Conservation (phyloP, 495 filamentous ascomycete species). For the Penicillium desertorum region DNA sequence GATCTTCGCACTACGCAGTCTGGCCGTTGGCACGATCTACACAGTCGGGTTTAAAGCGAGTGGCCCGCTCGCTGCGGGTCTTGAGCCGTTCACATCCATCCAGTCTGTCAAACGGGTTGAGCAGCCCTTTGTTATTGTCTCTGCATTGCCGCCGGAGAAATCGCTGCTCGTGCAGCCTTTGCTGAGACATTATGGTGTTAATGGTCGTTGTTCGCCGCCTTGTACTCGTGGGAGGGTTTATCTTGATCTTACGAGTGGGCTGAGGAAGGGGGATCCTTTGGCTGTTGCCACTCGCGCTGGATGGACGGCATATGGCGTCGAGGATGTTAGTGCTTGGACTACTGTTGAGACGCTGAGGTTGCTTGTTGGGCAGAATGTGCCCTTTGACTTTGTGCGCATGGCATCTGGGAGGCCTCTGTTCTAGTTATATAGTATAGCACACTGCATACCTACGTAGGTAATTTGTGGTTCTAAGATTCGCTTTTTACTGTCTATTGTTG, state of each 20-base stretch:
- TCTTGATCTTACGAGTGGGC: slow-evolving; percentile 71
- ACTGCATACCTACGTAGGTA: slow-evolving; percentile 1
- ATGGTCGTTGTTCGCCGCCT: slow-evolving; percentile 44
- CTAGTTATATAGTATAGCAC: slow-evolving; percentile 32
- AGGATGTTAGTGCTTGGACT: slow-evolving; percentile 77
- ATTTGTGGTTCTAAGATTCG: neutral
- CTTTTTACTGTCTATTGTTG: neutral
- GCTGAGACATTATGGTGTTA: slow-evolving; percentile 59
- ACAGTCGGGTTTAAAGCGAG: slow-evolving; percentile 78
- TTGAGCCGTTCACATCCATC: slow-evolving; percentile 77
- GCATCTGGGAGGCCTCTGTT: slow-evolving; percentile 70
- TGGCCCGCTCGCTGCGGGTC: slow-evolving; percentile 58
- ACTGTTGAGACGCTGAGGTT: slow-evolving; percentile 76
- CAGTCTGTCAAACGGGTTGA: slow-evolving; percentile 73
- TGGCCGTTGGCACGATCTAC: slow-evolving; percentile 77
- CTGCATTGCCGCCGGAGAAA: slow-evolving; percentile 73
- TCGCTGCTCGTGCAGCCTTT: slow-evolving; percentile 76
- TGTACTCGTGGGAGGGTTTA: slow-evolving; percentile 71
- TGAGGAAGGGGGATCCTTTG: slow-evolving; percentile 65
- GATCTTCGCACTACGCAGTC: slow-evolving; percentile 71
- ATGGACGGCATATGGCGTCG: slow-evolving; percentile 75
- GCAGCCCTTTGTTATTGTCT: slow-evolving; percentile 77
- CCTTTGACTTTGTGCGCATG: slow-evolving; percentile 80
- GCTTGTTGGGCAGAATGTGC: slow-evolving; percentile 80
- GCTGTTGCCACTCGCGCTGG: slow-evolving; percentile 66